Conservation (phyloP, 768 basidiomycete genomes). For the Suillus placidus region DNA sequence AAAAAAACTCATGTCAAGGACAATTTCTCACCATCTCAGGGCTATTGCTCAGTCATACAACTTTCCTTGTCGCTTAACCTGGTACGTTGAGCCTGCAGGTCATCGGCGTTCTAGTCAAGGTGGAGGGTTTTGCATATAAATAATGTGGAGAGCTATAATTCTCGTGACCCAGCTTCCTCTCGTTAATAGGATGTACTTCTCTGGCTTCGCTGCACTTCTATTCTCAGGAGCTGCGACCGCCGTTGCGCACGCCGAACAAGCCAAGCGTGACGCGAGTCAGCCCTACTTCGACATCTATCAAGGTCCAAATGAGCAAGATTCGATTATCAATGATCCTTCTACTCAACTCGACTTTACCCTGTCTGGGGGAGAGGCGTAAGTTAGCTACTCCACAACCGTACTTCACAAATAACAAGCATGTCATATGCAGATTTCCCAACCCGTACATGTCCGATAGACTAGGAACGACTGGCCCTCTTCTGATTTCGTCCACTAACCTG, state of each 20-base stretch:
- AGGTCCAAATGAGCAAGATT: conserved; percentile 16
- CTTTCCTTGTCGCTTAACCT: not conserved
- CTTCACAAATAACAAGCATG: not conserved
- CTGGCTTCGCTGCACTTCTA: conserved; percentile 10
- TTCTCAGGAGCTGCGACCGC: conserved; percentile 11
- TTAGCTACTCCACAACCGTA: not conserved
- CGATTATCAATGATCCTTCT: conserved; percentile 16
- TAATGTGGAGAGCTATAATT: not conserved
- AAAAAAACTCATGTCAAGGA: not conserved
- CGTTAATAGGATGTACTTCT: conserved; percentile 13
- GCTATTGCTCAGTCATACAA: not conserved
- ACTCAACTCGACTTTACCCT: conserved; percentile 20
- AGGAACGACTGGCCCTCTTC: conserved; percentile 18
- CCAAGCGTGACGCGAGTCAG: conserved; percentile 16
- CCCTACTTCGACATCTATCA: conserved; percentile 19
- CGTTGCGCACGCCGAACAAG: conserved; percentile 7
- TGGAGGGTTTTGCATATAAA: not conserved
- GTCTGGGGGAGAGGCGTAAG: conserved; percentile 20
- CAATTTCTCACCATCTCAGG: conserved; percentile 13
- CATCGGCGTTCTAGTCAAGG: not conserved
- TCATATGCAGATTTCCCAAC: conserved; percentile 17
- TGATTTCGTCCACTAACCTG: conserved; percentile 19
- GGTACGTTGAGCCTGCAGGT: not conserved
- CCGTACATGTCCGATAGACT: conserved; percentile 20
- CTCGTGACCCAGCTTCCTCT: conserved; percentile 13